phyloP scores from a whole-genome alignment of 192 early-diverging fungal species.

The Coemansia asiatica region DNA sequence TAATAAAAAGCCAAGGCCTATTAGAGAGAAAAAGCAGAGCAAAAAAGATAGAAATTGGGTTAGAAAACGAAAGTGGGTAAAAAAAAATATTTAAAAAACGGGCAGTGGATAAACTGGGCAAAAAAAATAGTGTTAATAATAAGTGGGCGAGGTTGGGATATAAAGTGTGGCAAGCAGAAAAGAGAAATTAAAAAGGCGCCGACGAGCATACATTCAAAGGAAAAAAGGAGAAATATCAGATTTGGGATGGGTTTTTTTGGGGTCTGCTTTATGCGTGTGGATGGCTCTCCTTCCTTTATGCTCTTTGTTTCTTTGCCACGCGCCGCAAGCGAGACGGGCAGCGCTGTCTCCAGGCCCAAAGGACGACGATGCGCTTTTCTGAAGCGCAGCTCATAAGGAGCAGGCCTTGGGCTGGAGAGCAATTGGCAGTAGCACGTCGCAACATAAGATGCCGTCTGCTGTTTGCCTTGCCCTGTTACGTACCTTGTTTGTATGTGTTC shows the following conservation, averaged over 20 bases:
- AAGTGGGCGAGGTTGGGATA: no score
- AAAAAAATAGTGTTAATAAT: not conserved
- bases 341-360: not conserved
- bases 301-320: no score
- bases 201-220: slow-evolving; percentile 1
- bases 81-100: not conserved
- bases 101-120: not conserved
- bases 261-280: not conserved
- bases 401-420: no score
- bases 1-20: not conserved
- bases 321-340: no score
- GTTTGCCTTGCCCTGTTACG: no score
- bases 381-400: not conserved
- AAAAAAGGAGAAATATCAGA: slow-evolving; percentile 1
- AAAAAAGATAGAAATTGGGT: not conserved
- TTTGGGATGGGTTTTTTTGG: slow-evolving; percentile 8
- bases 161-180: no score
- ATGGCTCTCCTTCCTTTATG: not conserved
- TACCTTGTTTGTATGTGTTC: no score
- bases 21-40: not conserved
- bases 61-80: not conserved
- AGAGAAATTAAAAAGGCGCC: not conserved
- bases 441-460: no score
- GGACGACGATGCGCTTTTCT: not conserved
- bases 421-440: no score